A percentile compares a stretch with the other conserved stretches of the same genome.
These are phyloP conservation scores for Eucalyptus camaldulensis DNA, from an alignment of 345 rosid genomes.

Conservation along the genomic window DNA sequence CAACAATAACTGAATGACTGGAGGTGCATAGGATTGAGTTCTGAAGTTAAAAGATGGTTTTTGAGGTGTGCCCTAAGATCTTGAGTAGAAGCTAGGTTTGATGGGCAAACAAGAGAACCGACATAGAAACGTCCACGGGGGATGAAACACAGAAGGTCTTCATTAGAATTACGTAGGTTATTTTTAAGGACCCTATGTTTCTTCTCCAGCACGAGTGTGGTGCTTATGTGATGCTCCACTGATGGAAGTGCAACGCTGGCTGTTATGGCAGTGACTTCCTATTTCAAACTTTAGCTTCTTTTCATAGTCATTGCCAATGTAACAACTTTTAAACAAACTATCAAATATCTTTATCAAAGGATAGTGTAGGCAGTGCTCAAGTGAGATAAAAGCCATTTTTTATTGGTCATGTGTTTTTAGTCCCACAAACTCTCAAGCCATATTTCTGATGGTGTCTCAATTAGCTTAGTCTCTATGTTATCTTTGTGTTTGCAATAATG, in stretches of 20 bases:
- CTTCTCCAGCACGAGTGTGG: neutral
- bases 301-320: neutral
- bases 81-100: neutral
- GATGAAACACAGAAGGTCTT: neutral
- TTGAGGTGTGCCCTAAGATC: neutral
- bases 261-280: neutral
- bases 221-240: neutral
- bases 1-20: neutral
- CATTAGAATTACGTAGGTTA: neutral
- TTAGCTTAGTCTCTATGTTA: neutral
- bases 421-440: neutral
- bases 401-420: neutral
- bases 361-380: neutral
- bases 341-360: neutral
- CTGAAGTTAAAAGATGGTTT: neutral
- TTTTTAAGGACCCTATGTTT: neutral
- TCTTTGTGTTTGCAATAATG: neutral
- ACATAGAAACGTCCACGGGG: conserved; percentile 12
- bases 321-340: neutral
- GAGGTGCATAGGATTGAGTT: neutral
- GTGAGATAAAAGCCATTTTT: neutral
- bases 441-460: neutral
- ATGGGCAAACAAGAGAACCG: conserved; percentile 11
- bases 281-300: neutral
- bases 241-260: neutral